A percentile compares a stretch with the other conserved stretches of the same genome.
phyloP scores from a whole-genome alignment of 31 red algal genomes.

The Asparagopsis taxiformis region DNA sequence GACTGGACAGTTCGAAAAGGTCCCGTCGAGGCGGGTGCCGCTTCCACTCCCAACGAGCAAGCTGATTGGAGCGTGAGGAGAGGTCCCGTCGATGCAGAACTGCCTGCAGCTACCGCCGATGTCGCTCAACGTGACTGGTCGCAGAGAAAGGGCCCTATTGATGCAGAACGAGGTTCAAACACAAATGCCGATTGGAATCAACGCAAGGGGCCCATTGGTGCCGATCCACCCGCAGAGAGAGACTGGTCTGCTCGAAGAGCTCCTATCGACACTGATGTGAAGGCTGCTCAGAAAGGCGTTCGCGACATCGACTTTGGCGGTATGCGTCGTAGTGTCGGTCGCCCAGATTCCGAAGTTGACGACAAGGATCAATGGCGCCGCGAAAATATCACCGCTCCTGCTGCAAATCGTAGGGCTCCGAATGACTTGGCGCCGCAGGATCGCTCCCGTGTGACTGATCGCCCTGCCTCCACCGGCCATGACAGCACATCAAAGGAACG shows the following conservation, averaged over 20 bases:
- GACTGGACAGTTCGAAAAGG: conserved; percentile 41
- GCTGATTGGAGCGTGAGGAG: conserved; percentile 22
- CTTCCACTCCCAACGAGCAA: no score
- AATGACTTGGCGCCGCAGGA: background rate
- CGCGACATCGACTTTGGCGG: conserved; percentile 50
- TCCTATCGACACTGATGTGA: no score
- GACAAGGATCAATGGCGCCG: conserved; percentile 33
- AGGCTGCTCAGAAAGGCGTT: conserved; percentile 26
- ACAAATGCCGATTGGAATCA: no score
- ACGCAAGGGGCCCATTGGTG: no score
- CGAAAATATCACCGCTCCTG: no score
- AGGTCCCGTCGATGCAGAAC: conserved; percentile 40
- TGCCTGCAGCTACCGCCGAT: conserved; percentile 1
- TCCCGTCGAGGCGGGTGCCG: conserved; percentile 50
- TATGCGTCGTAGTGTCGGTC: conserved; percentile 5
- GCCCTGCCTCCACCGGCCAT: conserved; percentile 17
- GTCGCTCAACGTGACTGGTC: no score
- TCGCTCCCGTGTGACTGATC: background rate
- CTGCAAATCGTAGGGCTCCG: no score
- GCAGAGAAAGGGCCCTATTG: no score
- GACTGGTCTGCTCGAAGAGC: no score
- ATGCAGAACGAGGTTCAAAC: no score
- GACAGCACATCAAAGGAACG: conserved; percentile 4
- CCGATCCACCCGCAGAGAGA: no score
- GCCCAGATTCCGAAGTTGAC: conserved; percentile 8